Conservation (phyloP, 148 eudicot species). For the Camellia granthamiana region DNA sequence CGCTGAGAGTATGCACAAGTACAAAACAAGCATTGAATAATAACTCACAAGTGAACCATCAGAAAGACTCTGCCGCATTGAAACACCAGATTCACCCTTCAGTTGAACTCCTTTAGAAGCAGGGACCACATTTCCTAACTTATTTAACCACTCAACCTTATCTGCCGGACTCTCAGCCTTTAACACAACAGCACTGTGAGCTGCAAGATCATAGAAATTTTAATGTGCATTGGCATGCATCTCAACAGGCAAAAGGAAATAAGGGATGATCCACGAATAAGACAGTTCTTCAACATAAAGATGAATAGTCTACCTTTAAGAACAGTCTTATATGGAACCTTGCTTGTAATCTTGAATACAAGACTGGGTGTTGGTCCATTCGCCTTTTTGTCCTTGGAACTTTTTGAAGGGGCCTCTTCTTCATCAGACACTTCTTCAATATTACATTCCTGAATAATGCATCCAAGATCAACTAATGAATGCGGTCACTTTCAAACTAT, state of each 20-base stretch:
- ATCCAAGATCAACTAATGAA: conserved; percentile 9
- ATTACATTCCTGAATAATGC: conserved; percentile 64
- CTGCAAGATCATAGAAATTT: conserved; percentile 43
- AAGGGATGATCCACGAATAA: not conserved
- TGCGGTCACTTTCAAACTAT: not conserved
- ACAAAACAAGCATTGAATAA: not conserved
- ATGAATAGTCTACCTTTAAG: conserved; percentile 57
- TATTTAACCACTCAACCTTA: conserved; percentile 87
- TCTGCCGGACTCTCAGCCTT: conserved; percentile 90
- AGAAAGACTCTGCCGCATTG: conserved; percentile 84
- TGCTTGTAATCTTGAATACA: conserved; percentile 73
- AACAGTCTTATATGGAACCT: conserved; percentile 95
- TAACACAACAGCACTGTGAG: conserved; percentile 87
- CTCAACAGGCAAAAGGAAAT: conserved; percentile 4
- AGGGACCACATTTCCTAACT: conserved; percentile 59
- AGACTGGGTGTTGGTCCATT: conserved; percentile 77
- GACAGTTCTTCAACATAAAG: not conserved
- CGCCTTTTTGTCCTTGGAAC: conserved; percentile 90
- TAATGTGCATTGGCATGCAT: conserved; percentile 2
- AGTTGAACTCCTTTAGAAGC: conserved; percentile 63
- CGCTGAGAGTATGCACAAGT: not conserved
- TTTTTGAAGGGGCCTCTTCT: conserved; percentile 76
- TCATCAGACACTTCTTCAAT: conserved; percentile 91
- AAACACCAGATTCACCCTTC: conserved; percentile 53
- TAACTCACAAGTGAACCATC: conserved; percentile 92